Conservation (phyloP, 176 grass and related monocot genomes). For the Rhynchospora tenuis region DNA sequence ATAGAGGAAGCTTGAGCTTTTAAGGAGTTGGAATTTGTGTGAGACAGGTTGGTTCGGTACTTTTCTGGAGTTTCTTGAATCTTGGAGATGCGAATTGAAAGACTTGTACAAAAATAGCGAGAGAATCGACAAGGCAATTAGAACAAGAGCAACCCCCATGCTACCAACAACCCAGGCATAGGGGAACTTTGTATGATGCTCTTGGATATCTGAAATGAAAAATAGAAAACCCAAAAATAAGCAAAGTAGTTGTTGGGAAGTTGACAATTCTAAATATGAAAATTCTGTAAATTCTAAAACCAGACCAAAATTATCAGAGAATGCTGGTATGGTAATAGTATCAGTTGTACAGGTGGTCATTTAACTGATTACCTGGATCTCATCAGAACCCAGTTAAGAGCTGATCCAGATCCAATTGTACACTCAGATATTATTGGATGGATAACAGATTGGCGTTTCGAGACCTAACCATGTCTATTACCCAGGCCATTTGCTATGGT, state of each 20-base stretch:
- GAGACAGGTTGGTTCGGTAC: constrained; percentile 44
- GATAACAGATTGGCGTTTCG: neutral
- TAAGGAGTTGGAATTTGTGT: constrained; percentile 85
- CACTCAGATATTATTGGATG: neutral
- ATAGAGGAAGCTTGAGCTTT: constrained; percentile 77
- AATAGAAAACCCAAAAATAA: neutral
- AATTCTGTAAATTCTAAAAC: neutral
- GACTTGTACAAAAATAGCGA: constrained; percentile 53
- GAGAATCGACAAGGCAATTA: constrained; percentile 70
- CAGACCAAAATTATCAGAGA: neutral
- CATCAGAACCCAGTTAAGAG: neutral
- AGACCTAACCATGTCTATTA: neutral
- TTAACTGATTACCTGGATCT: neutral
- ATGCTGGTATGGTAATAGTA: neutral
- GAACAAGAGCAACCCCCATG: constrained; percentile 75
- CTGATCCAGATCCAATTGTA: neutral
- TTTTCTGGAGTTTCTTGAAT: constrained; percentile 46
- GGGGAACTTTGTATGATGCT: constrained; percentile 61
- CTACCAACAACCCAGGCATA: constrained; percentile 95
- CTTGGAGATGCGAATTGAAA: constrained; percentile 34
- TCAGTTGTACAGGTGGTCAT: neutral
- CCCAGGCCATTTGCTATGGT: neutral
- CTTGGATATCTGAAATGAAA: constrained; percentile 45
- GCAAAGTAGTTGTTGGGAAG: neutral
- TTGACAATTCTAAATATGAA: neutral